Evolutionary conservation across 2,329 filamentous ascomycete genomes (phyloP), one percentile per base, ranked within the genome.

Genomic region (Pezicula carpinea): DNA sequence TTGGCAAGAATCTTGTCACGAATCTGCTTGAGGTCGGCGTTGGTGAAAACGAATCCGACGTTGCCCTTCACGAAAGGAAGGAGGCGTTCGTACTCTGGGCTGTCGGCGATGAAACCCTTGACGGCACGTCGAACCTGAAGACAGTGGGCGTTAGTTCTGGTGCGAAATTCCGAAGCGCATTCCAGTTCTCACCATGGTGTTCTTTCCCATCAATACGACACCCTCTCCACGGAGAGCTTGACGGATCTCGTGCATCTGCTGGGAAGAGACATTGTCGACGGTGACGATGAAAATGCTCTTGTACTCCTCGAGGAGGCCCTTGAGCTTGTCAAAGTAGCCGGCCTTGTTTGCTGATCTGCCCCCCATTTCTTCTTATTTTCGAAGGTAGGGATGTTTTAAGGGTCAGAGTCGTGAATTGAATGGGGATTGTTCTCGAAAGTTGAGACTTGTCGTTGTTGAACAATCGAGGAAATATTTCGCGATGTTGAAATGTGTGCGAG

Each of bases 221-320:
- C 83, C 91, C 75, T 95, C 77, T 56, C 85, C 86, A 72, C 93
- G 91, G 72, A 99, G 87, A 66, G 89, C 76, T 67, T 85, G 77
- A 73, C 93, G 88, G 74, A 99, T 97, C 84, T 99, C 93, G 89
- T 99, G 93, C 95, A 99, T 99, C 85, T 99, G 95, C 85, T 99
- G 93, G 64, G 93, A 99, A 74, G 86, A 89, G 84, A 99, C 93
- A 99, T 97, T 99, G 89, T 97, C 89, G 70, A 92, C 86, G 69
- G 70, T 83, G 73, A 96, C 91, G 74, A 99, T 91, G 89, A 99
- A 97, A 79, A 97, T 87, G 69, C 87, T 92, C 73, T 83, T 83
- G 87, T 95, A 97, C 73, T 90, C 85, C 80, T 97, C 89, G 73
- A 99, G 86, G 73, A 97, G 84, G 75, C 73, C 74, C 86, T 96